phyloP scores from a whole-genome alignment of 129 eudicot species.

The Pulicaria dysenterica region DNA sequence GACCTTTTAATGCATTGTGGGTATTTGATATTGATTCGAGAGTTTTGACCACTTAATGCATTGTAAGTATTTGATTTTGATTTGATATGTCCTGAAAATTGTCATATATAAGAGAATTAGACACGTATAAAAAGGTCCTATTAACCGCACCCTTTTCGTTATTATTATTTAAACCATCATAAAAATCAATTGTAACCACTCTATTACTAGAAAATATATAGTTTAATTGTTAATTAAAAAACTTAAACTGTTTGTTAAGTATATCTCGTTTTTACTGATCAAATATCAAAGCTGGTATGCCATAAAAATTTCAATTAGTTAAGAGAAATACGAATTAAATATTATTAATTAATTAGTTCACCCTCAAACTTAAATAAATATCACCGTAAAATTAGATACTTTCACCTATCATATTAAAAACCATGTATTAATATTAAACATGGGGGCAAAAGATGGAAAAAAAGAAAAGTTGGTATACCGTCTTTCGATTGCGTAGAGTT shows the following conservation, averaged over 20 bases:
- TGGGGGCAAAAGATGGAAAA: constrained; percentile 15
- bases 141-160: constrained; percentile 18
- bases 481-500: constrained; percentile 39
- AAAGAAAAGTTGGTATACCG: constrained; percentile 39
- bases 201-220: not conserved
- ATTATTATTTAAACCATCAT: constrained; percentile 6
- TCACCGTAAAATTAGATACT: constrained; percentile 42
- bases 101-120: too few species aligned
- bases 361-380: constrained; percentile 25
- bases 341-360: constrained; percentile 30
- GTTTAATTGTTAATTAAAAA: not conserved
- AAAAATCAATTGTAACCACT: not conserved
- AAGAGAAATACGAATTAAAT: not conserved
- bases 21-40: too few species aligned
- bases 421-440: constrained; percentile 11
- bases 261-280: not conserved
- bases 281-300: constrained; percentile 16
- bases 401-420: constrained; percentile 39
- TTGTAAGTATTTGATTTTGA: too few species aligned
- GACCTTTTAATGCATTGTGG: too few species aligned
- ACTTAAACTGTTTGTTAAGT: not conserved
- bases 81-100: too few species aligned
- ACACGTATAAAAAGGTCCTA: too few species aligned
- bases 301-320: not conserved
- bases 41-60: too few species aligned